Conservation (phyloP, 106 monocot species). For the Phalaenopsis aphrodite region DNA sequence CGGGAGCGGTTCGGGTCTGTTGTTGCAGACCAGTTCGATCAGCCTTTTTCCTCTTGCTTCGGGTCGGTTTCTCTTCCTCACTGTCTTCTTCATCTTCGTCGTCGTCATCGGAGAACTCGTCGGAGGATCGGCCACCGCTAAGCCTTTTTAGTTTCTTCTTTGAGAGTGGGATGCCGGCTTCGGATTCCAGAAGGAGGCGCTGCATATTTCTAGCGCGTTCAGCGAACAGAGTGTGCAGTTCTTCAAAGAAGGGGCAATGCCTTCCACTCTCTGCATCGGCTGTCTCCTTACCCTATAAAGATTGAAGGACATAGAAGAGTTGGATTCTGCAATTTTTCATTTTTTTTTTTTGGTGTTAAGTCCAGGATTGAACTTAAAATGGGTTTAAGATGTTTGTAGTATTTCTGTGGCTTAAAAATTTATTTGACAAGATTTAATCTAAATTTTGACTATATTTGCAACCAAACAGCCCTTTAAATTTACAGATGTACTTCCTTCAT, state of each 20-base stretch:
- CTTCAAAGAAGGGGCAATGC: conserved; percentile 92
- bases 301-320: background rate
- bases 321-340: background rate
- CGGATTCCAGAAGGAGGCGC: conserved; percentile 63
- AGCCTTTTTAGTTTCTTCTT: conserved; percentile 73
- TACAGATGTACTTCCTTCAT: too few relatives aligned
- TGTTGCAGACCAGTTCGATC: conserved; percentile 5
- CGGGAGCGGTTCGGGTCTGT: conserved; percentile 10
- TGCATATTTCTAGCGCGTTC: conserved; percentile 81
- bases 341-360: too few relatives aligned
- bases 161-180: conserved; percentile 27
- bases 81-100: conserved; percentile 58
- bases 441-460: background rate
- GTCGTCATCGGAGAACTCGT: conserved; percentile 54
- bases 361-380: too few relatives aligned
- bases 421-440: too few relatives aligned
- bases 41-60: conserved; percentile 42
- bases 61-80: conserved; percentile 35
- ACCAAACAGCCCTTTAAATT: background rate
- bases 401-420: too few relatives aligned
- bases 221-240: conserved; percentile 74
- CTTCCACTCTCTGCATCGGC: conserved; percentile 72
- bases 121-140: conserved; percentile 44
- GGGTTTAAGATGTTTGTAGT: too few relatives aligned
- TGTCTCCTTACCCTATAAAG: conserved; percentile 76